phyloP scores from a whole-genome alignment of 148 eudicot species.

The Talinum fruticosum region DNA sequence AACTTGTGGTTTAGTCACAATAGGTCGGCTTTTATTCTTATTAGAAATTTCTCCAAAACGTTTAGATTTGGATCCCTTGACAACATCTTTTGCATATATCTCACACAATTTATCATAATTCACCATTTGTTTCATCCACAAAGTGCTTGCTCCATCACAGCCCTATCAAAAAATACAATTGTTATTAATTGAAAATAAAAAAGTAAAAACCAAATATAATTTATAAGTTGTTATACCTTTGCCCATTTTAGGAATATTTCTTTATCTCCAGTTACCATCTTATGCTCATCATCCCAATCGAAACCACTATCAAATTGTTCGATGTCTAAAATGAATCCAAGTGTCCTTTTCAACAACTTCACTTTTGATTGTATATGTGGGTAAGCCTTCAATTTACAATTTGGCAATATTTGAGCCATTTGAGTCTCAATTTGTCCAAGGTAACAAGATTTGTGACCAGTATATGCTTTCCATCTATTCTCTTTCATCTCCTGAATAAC shows the following conservation, averaged over 20 bases:
- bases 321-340: background rate
- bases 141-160: constrained; percentile 6
- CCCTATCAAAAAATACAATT: background rate
- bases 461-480: constrained; percentile 7
- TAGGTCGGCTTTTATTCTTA: background rate
- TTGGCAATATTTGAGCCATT: no score
- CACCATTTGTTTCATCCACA: background rate
- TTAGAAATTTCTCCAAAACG: background rate
- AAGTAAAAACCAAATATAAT: background rate
- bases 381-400: no score
- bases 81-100: no score
- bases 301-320: constrained; percentile 5
- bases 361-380: no score
- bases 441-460: background rate
- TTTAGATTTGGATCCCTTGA: background rate
- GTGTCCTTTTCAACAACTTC: constrained; percentile 1
- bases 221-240: background rate
- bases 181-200: background rate
- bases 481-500: background rate
- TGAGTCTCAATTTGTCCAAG: constrained; percentile 5
- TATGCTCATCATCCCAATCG: constrained; percentile 12
- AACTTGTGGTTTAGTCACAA: background rate
- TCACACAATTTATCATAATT: constrained; percentile 5
- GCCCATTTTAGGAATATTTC: constrained; percentile 14
- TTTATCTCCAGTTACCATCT: background rate